phyloP scores from a whole-genome alignment of 2,329 filamentous ascomycete genomes.

The Metarhizium brunneum region DNA sequence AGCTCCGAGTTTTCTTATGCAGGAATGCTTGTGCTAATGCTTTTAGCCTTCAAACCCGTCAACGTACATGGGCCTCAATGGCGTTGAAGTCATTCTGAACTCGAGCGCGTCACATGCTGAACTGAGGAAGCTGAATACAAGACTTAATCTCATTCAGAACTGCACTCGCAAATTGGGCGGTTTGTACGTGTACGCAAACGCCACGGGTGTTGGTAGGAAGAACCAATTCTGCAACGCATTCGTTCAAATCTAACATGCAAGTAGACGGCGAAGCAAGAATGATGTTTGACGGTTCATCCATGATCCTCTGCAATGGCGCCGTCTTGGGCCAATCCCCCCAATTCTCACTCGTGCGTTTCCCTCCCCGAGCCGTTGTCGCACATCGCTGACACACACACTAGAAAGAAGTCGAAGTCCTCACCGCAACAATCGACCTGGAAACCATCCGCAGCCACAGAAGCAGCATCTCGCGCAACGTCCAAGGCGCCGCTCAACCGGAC shows the following conservation, averaged over 20 bases:
- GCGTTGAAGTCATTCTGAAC: conserved; percentile 64
- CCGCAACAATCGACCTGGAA: conserved; percentile 60
- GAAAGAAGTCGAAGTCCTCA: conserved; percentile 48
- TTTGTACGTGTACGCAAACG: conserved; percentile 39
- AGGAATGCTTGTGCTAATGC: not conserved
- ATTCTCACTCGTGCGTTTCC: conserved; percentile 46
- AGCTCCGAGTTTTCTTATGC: not conserved
- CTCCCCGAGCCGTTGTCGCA: not conserved
- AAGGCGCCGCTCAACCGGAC: conserved; percentile 7
- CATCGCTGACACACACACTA: not conserved
- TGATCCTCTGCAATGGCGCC: conserved; percentile 55
- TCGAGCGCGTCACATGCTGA: conserved; percentile 56
- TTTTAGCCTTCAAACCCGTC: not conserved
- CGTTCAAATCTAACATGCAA: not conserved
- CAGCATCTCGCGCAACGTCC: conserved; percentile 5
- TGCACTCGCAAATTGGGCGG: conserved; percentile 55
- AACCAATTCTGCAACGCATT: not conserved
- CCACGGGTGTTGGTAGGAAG: conserved; percentile 43
- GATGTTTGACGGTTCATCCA: conserved; percentile 23
- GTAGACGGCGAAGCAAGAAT: not conserved
- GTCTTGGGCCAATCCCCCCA: conserved; percentile 55
- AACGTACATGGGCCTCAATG: conserved; percentile 28
- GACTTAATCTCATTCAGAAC: conserved; percentile 55
- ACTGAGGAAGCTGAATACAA: conserved; percentile 51
- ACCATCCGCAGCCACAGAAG: conserved; percentile 40